Conservation (phyloP, 768 basidiomycete species). For the Epithele typhae region DNA sequence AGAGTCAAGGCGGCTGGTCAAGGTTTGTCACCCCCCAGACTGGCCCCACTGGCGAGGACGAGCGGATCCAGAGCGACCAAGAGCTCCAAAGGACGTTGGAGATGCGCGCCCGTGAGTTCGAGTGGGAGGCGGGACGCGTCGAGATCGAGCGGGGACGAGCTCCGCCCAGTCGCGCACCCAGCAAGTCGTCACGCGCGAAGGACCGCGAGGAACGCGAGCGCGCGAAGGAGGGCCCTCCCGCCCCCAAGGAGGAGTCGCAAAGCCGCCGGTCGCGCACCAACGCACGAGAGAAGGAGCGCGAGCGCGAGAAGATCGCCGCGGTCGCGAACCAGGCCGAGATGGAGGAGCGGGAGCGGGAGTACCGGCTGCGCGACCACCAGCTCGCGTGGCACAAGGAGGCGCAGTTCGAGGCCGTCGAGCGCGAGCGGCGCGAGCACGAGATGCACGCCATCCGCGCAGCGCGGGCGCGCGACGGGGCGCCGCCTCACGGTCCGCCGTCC, state of each 20-base stretch:
- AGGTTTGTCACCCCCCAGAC: constrained; percentile 14
- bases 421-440: constrained; percentile 20
- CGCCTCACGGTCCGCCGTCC: too few species aligned
- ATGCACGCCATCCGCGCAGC: constrained; percentile 18
- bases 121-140: constrained; percentile 19
- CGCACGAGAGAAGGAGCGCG: constrained; percentile 12
- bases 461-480: constrained; percentile 1
- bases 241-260: constrained; percentile 9
- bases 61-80: background rate
- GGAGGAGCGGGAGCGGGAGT: constrained; percentile 17
- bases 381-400: constrained; percentile 15
- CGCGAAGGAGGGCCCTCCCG: constrained; percentile 20
- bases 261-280: background rate
- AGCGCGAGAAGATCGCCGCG: constrained; percentile 10
- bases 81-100: constrained; percentile 13
- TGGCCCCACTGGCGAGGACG: constrained; percentile 6
- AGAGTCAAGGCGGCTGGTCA: background rate
- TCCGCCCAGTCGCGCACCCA: constrained; percentile 8
- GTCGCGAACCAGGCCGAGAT: constrained; percentile 12
- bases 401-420: constrained; percentile 15
- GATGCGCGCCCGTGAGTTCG: constrained; percentile 3
- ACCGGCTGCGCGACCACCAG: constrained; percentile 10
- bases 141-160: constrained; percentile 25
- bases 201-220: constrained; percentile 24
- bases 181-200: constrained; percentile 14